A percentile compares a stretch with the other conserved stretches of the same genome.
These are phyloP conservation scores for Sordariomycetes sp. DNA, from an alignment of 2,329 filamentous ascomycete genomes.

Conservation along the genomic window DNA sequence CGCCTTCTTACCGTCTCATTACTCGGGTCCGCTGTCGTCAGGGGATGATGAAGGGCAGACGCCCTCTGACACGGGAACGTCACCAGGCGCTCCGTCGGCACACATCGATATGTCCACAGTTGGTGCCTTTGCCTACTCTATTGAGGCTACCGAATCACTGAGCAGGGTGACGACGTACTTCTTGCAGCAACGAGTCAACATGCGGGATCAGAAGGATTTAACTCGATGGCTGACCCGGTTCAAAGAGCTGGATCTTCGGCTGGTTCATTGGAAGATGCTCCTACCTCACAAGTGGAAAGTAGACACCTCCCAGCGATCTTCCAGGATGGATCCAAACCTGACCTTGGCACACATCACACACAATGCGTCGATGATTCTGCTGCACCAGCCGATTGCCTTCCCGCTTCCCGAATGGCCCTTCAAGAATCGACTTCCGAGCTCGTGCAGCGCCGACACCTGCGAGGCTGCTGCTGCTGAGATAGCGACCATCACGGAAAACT, in stretches of 20 bases:
- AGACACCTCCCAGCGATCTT: too few relatives aligned
- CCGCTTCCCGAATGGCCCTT: slow-evolving; percentile 20
- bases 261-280: slow-evolving; percentile 36
- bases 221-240: slow-evolving; percentile 33
- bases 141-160: slow-evolving; percentile 36
- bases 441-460: slow-evolving; percentile 38
- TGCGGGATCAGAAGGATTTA: slow-evolving; percentile 26
- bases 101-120: slow-evolving; percentile 26
- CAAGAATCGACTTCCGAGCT: slow-evolving; percentile 24
- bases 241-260: slow-evolving; percentile 35
- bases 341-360: slow-evolving; percentile 39
- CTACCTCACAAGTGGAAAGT: slow-evolving; percentile 31
- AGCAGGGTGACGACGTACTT: slow-evolving; percentile 35
- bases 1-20: slow-evolving; percentile 17
- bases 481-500: slow-evolving; percentile 34
- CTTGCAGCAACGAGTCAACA: slow-evolving; percentile 30
- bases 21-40: too few relatives aligned
- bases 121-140: slow-evolving; percentile 35
- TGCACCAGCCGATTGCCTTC: slow-evolving; percentile 39
- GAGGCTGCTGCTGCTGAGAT: slow-evolving; percentile 34
- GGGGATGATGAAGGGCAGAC: too few relatives aligned
- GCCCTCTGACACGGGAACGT: slow-evolving; percentile 5
- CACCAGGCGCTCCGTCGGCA: too few relatives aligned
- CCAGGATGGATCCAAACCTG: slow-evolving; percentile 37
- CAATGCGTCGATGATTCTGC: slow-evolving; percentile 37